Conservation (phyloP, 257 asterid genomes). For the Solanum sejunctum region DNA sequence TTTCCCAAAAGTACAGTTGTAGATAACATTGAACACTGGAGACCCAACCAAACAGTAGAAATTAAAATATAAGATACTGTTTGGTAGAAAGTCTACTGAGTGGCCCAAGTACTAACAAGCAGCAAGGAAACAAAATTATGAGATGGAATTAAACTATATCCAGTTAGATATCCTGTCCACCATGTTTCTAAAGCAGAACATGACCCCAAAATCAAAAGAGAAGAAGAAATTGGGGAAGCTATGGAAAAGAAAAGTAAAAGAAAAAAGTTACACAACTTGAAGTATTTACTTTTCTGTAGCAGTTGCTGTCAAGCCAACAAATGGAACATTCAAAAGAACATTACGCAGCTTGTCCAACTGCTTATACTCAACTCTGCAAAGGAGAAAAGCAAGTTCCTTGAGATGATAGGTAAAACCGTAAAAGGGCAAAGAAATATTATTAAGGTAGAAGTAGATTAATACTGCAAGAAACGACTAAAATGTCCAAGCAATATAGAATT, state of each 20-base stretch:
- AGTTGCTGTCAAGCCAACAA: conserved; percentile 89
- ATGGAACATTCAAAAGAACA: conserved; percentile 56
- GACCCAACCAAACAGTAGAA: background rate
- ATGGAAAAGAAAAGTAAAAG: background rate
- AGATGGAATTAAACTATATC: background rate
- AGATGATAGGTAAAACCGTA: background rate
- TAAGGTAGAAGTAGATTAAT: background rate
- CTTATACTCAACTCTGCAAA: conserved; percentile 77
- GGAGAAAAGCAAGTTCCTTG: background rate
- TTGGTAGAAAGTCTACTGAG: background rate
- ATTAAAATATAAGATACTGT: background rate
- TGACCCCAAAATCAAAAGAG: background rate
- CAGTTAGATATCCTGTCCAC: background rate
- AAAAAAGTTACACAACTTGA: background rate
- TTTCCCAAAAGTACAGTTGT: background rate
- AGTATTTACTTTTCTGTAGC: conserved; percentile 82
- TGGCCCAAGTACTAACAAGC: background rate
- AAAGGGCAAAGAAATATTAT: background rate
- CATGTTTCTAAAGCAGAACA: background rate
- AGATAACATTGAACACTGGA: background rate
- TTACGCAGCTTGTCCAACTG: conserved; percentile 66
- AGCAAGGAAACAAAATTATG: background rate
- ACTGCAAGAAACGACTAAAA: background rate
- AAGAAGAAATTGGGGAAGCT: background rate
- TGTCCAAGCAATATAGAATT: background rate